A percentile compares a stretch with the other conserved stretches of the same genome.
These are phyloP conservation scores for Cyclostephanos invisitatus DNA, from an alignment of 108 stramenopile species.

Conservation along the genomic window DNA sequence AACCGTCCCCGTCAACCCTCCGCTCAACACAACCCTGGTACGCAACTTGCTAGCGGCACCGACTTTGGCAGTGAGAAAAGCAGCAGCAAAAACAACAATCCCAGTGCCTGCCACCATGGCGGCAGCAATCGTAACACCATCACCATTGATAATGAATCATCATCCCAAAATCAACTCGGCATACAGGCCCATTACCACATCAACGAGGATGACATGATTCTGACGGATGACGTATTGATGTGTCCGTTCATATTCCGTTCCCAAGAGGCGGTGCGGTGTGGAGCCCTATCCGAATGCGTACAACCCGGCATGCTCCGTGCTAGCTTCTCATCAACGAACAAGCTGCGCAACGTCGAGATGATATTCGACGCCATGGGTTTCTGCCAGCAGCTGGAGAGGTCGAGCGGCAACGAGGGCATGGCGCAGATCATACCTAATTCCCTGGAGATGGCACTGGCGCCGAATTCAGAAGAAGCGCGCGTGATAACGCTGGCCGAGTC, in stretches of 20 bases:
- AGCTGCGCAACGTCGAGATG: constrained; percentile 71
- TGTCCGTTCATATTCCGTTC: constrained; percentile 81
- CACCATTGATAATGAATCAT: constrained; percentile 31
- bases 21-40: neutral
- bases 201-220: constrained; percentile 84
- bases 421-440: constrained; percentile 82
- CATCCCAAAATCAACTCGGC: constrained; percentile 8
- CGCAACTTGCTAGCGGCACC: neutral
- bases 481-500: constrained; percentile 73
- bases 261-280: constrained; percentile 75
- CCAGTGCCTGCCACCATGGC: neutral
- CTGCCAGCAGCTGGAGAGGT: constrained; percentile 83
- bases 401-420: constrained; percentile 67
- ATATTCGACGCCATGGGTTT: constrained; percentile 89
- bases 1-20: neutral
- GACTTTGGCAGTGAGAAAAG: neutral
- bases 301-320: constrained; percentile 84
- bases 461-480: constrained; percentile 68
- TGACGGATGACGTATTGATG: constrained; percentile 79
- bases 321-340: constrained; percentile 66
- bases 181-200: constrained; percentile 68
- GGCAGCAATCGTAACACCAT: constrained; percentile 27
- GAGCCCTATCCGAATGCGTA: constrained; percentile 73
- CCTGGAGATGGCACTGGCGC: constrained; percentile 78
- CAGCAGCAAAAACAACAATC: constrained; percentile 1